These are phyloP conservation scores for Neurospora pannonica DNA, from an alignment of 495 filamentous ascomycete species.

Conservation along the genomic window DNA sequence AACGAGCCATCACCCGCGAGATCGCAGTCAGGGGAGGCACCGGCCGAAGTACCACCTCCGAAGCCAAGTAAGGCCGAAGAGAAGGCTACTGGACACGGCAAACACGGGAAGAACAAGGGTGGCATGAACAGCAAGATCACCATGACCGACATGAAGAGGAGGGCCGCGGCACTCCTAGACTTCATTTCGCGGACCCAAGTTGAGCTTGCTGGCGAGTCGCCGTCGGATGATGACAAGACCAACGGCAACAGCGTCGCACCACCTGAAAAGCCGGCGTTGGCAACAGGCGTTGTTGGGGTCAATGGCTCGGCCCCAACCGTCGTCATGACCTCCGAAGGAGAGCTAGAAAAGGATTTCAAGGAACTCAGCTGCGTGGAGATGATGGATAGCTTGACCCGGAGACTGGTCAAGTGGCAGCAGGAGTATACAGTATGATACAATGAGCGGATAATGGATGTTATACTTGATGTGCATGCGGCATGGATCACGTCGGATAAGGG, in stretches of 20 bases:
- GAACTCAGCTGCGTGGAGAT: conserved; percentile 64
- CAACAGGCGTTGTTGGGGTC: not conserved
- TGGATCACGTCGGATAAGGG: not conserved
- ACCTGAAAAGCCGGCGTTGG: conserved; percentile 4
- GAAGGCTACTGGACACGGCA: conserved; percentile 14
- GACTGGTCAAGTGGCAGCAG: conserved; percentile 72
- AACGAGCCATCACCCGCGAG: conserved; percentile 57
- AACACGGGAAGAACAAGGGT: conserved; percentile 27
- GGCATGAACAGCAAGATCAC: conserved; percentile 56
- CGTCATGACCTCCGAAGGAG: not conserved
- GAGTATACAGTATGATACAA: conserved; percentile 29
- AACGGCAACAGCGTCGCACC: not conserved
- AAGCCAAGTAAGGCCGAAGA: conserved; percentile 12
- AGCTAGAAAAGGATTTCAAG: conserved; percentile 47
- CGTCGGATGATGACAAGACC: conserved; percentile 14
- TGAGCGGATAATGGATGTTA: not conserved
- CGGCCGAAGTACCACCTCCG: not conserved
- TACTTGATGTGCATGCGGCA: not conserved
- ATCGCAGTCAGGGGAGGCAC: conserved; percentile 53
- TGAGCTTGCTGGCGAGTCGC: conserved; percentile 60
- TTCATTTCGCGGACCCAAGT: conserved; percentile 87
- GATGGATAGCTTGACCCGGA: conserved; percentile 71
- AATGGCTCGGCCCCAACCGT: not conserved
- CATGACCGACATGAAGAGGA: conserved; percentile 85
- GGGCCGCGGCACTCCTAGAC: conserved; percentile 73